Evolutionary conservation across 129 eudicot species (phyloP), one percentile per base, ranked within the genome.

Genomic region (Saposhnikovia divaricata): DNA sequence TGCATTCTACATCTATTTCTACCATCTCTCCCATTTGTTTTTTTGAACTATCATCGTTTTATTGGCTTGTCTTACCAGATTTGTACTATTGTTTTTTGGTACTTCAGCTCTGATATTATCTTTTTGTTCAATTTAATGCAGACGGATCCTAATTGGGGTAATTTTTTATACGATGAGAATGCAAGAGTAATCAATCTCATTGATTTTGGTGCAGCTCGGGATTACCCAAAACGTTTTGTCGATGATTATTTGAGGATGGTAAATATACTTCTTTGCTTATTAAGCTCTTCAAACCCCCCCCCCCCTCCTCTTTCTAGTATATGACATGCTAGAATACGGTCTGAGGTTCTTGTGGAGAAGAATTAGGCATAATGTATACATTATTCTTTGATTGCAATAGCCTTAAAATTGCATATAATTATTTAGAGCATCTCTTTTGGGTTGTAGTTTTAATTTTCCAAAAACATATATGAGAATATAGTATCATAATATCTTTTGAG

Each of bases 91-190:
- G 37, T 42, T 72, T 28, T 42, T 72, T 28, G 13, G 57, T 65
- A 28, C 75, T 65, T 59, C 34, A 78, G 9, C 80, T 80, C 70
- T 84, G 51, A 68, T 87, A 76, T 59, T 55, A 3, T n/a, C 38
- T 48, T 68, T 81, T 78, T 76, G 27, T 78, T 79, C 71, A 73
- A 44, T 74, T 38, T 23, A 23, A 79, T 84, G 98, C 98, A 95
- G 98, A 95, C 97, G 45, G 98, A 95, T 89, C 98, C 98, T 61
- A 95, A 95, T 66, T 95, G 98, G 97, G 83, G 97, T 77, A 95
- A 95, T 59, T 95, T 90, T 77, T 89, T 95, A 81, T 95, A 89
- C 72, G 89, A 95, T 66, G 94, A 87, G 83, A 38, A 82, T 53
- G 42, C 86, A 78, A 88, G 85, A 72, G 31, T 88, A 59, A 87